Base-by-base conservation (phyloP, 306 rosid species). In the Pachyrhizus erosus region DNA sequence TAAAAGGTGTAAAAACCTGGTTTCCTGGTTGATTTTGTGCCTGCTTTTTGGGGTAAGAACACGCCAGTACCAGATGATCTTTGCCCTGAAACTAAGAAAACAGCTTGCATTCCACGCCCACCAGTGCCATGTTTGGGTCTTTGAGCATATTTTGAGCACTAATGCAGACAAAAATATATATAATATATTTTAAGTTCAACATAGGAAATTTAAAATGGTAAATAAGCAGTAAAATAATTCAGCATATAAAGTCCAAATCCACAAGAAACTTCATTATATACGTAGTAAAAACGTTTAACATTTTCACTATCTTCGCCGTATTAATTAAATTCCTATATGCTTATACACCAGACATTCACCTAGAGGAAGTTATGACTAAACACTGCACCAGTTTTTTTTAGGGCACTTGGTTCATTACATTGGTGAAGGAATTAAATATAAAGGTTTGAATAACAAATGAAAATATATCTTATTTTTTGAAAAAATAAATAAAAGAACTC, bases 101-200 rank as follows among this genome's bases (percentile, higher is more conserved):
- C 45, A 5, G 91, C 97, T 83, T 87, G 95, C 95, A 92, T 92
- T 80, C 95, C 97, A 37, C 80, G 85, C 37, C 98, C 95, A 51
- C 91, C 91, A 1, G 77, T 42, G 4, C 34, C 77, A 2, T 24
- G 40, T 60, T 80, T 87, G 7, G 88, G 54, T 70, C 82, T 86
- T 39, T 79, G 76, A 43, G 33, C 39, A 31, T 14, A 67, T 80
- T 79, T 88, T 51, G 84, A 39, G 51, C 80, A 21, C 85, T 87
- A 84, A 76, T 69, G 3, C 26, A 0, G 7, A 54, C 6, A 20
- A 9, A 70, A 4, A 18, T 78, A n/a, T n/a, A n/a, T n/a, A n/a
- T n/a, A n/a, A n/a, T n/a, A n/a, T n/a, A 31, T 64, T 69, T n/a
- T 37, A 11, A 20, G 39, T 65, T 65, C 21, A 68, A 18, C 15